Evolutionary conservation across 2,329 filamentous ascomycete genomes (phyloP), one percentile per base, ranked within the genome.

Genomic region (Curvularia verruculosa): DNA sequence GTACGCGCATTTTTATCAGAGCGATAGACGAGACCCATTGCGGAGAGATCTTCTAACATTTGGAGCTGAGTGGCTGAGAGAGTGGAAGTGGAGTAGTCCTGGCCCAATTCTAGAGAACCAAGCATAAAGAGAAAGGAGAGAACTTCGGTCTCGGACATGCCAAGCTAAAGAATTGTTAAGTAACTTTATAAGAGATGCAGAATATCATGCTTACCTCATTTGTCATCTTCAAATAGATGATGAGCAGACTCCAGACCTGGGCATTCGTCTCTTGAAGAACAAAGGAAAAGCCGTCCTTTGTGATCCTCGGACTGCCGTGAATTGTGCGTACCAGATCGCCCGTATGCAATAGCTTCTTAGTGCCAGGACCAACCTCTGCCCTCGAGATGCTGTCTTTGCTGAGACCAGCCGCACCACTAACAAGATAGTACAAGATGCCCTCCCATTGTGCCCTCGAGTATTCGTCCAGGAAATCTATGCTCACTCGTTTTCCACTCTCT

Each of bases 101-200:
- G 87, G 12, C 95, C 95, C 9, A 98, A 87, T 73, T 98, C 93
- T 56, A 98, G 86, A 50, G 90, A 96, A 44, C 94, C 94, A 26
- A 99, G 87, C 72, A 97, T 90, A 77, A 99, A 98, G 66, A 99
- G 87, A 75, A 99, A 99, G 6, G 91, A 93, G 5, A 99, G 86
- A 74, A 98, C 93, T 71, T 99, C 95, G 46, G 96, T 92, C 57
- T 90, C 88, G 65, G 96, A 92, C 83, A 96, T 89, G 29, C 85
- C 85, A 15, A 90, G 81, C 70, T 83, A 43, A 7, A n/a, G 5
- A n/a, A 3, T 6, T 36, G 44, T 64, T 26, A 63, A 54, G 29
- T 5, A 18, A 21, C 18, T 3, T 18, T 15, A 28, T n/a, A 24
- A 2, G 7, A 29, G 3, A 40, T 21, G 5, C 10, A 24, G 39